These are phyloP conservation scores for Calonectria pteridis DNA, from an alignment of 2,329 filamentous ascomycete species.

Conservation along the genomic window DNA sequence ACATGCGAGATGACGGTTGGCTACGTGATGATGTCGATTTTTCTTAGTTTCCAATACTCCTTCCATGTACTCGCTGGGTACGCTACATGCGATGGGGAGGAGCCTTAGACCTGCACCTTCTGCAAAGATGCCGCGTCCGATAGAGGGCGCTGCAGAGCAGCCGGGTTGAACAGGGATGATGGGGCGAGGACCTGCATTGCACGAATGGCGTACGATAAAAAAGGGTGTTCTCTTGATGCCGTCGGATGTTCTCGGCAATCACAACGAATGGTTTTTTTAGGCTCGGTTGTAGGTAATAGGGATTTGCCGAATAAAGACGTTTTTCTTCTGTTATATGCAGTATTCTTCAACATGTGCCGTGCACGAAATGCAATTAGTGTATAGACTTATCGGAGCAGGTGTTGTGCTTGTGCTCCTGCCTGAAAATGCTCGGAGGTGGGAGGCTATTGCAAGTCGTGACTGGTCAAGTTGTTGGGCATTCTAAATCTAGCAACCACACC, in stretches of 20 bases:
- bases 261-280: slow-evolving; percentile 29
- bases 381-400: background rate
- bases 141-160: slow-evolving; percentile 32
- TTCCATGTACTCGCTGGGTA: slow-evolving; percentile 38
- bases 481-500: background rate
- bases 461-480: background rate
- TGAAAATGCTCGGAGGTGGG: background rate
- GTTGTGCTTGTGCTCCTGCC: background rate
- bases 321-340: slow-evolving; percentile 9
- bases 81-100: slow-evolving; percentile 53
- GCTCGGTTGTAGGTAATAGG: slow-evolving; percentile 39
- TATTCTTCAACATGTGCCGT: background rate
- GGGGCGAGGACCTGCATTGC: slow-evolving; percentile 63
- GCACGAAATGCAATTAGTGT: background rate
- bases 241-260: slow-evolving; percentile 25
- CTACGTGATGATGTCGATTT: slow-evolving; percentile 25
- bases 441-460: background rate
- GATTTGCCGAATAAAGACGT: slow-evolving; percentile 39
- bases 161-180: slow-evolving; percentile 58
- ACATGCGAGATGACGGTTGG: slow-evolving; percentile 28
- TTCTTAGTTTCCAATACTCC: slow-evolving; percentile 27
- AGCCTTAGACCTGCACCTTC: slow-evolving; percentile 63
- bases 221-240: slow-evolving; percentile 39
- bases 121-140: slow-evolving; percentile 29
- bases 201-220: slow-evolving; percentile 63